These are phyloP conservation scores for Isoetes taiwanensis DNA, from an alignment of 75 land plant genomes.

Conservation along the genomic window DNA sequence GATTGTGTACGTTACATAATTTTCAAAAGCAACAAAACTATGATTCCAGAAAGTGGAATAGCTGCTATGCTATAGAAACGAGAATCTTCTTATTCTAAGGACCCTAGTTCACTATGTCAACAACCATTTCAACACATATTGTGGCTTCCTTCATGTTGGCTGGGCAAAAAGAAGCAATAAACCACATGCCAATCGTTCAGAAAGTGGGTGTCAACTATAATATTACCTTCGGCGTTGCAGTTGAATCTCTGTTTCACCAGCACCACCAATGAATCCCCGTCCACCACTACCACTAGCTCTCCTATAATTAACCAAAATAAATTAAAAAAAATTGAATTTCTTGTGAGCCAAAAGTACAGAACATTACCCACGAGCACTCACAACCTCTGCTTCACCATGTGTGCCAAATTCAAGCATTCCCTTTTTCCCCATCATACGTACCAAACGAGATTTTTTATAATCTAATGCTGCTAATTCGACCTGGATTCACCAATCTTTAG, in stretches of 20 bases:
- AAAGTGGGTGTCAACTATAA: too few relatives aligned
- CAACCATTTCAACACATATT: slow-evolving; percentile 4
- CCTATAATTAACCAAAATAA: too few relatives aligned
- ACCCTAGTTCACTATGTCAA: slow-evolving; percentile 2
- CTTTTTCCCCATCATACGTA: slow-evolving; percentile 57
- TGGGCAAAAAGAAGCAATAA: too few relatives aligned
- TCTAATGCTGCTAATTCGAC: slow-evolving; percentile 89
- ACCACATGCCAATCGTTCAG: too few relatives aligned
- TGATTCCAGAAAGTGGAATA: background rate
- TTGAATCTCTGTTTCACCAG: slow-evolving; percentile 94
- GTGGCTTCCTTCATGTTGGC: too few relatives aligned
- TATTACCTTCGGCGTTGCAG: slow-evolving; percentile 79
- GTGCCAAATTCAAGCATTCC: slow-evolving; percentile 77
- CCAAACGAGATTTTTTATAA: slow-evolving; percentile 72
- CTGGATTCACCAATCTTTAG: slow-evolving; percentile 18
- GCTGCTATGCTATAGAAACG: background rate
- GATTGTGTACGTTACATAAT: too few relatives aligned
- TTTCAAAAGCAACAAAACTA: too few relatives aligned
- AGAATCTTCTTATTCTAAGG: background rate
- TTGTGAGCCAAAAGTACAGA: too few relatives aligned
- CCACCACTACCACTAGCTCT: slow-evolving; percentile 86
- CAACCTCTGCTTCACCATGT: slow-evolving; percentile 76
- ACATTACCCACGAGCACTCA: slow-evolving; percentile 89
- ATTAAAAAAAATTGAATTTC: too few relatives aligned
- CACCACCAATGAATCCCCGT: slow-evolving; percentile 80